Conservation (phyloP, 2,329 filamentous ascomycete genomes). For the Pyricularia grisea region DNA sequence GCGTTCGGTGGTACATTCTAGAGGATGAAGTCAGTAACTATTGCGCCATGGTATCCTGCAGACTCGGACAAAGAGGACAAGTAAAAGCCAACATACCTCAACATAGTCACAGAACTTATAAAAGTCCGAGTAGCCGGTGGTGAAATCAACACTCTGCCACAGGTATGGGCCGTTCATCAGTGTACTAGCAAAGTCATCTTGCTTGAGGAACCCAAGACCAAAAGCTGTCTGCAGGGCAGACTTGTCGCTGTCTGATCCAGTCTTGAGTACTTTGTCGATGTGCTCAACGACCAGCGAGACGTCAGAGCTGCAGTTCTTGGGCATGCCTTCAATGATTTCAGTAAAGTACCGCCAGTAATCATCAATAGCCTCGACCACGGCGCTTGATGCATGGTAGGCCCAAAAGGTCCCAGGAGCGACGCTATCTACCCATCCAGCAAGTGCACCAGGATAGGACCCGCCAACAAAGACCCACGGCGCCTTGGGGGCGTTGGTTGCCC, state of each 20-base stretch:
- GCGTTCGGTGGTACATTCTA: slow-evolving; percentile 12
- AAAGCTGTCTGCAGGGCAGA: slow-evolving; percentile 39
- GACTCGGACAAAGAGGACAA: slow-evolving; percentile 17
- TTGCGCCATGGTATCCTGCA: neutral
- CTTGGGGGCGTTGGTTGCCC: slow-evolving; percentile 32
- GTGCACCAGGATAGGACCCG: slow-evolving; percentile 45
- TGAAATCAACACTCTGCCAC: slow-evolving; percentile 46
- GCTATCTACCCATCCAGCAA: slow-evolving; percentile 41
- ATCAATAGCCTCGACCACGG: slow-evolving; percentile 40
- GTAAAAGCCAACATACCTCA: slow-evolving; percentile 37
- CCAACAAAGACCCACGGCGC: slow-evolving; percentile 47
- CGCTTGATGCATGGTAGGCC: slow-evolving; percentile 48
- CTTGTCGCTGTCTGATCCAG: slow-evolving; percentile 28
- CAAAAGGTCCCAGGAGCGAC: slow-evolving; percentile 46
- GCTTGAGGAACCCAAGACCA: slow-evolving; percentile 30
- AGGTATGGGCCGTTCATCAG: slow-evolving; percentile 43
- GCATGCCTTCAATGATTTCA: slow-evolving; percentile 42
- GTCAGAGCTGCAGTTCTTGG: slow-evolving; percentile 46
- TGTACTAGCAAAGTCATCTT: slow-evolving; percentile 34
- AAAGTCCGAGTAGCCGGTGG: slow-evolving; percentile 37
- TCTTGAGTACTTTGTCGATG: slow-evolving; percentile 34
- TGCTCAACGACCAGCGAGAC: slow-evolving; percentile 39
- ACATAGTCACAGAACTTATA: slow-evolving; percentile 39
- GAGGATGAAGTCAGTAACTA: neutral
- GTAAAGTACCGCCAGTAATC: slow-evolving; percentile 48